Evolutionary conservation across 768 basidiomycete genomes (phyloP).

Genomic region (Boletus vermiculosoides): DNA sequence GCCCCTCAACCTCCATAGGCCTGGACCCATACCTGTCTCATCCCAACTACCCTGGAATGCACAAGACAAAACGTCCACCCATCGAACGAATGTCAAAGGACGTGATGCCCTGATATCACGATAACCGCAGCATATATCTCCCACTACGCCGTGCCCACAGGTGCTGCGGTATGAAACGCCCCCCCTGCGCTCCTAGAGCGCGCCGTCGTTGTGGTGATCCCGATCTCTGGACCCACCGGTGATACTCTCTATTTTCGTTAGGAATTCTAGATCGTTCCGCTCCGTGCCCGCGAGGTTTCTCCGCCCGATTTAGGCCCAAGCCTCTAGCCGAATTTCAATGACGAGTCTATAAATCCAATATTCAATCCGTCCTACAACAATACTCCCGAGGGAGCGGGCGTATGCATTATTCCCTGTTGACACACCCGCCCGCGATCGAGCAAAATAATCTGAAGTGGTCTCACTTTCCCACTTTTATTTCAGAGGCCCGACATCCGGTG

Average conservation of each 20-base stretch:
- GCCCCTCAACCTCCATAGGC: neutral
- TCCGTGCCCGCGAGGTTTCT: neutral
- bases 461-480: no score
- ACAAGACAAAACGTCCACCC: neutral
- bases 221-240: neutral
- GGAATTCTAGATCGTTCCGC: neutral
- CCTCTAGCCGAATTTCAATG: no score
- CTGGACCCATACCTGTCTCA: neutral
- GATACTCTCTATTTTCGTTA: no score
- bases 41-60: neutral
- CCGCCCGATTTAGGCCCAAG: neutral
- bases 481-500: no score
- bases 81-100: neutral
- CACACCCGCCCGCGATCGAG: no score
- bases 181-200: neutral
- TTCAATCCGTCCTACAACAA: neutral
- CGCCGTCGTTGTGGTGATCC: neutral
- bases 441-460: no score
- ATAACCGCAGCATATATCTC: no score
- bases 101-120: neutral
- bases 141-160: neutral
- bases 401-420: neutral
- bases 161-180: neutral
- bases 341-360: neutral
- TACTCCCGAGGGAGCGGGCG: neutral